phyloP scores from a whole-genome alignment of 192 early-diverging fungal genomes.

The Podila epicladia region DNA sequence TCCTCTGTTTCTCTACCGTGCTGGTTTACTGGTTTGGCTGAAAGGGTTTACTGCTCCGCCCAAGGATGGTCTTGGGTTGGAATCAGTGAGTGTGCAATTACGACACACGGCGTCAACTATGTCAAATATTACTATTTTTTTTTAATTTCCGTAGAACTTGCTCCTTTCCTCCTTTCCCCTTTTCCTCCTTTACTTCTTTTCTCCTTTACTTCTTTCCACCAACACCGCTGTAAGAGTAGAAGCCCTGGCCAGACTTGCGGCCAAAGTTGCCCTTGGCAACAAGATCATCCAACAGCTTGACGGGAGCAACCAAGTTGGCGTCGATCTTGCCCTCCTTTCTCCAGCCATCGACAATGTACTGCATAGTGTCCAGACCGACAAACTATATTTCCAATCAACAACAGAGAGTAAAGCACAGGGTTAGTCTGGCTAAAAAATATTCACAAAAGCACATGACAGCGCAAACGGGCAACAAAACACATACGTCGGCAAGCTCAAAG shows the following conservation, averaged over 20 bases:
- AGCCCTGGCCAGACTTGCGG: slow-evolving; percentile 87
- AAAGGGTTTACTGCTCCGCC: not conserved
- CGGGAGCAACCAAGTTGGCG: slow-evolving; percentile 77
- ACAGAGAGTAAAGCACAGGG: not conserved
- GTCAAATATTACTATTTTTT: not conserved
- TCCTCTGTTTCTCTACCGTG: not conserved
- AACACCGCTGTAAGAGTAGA: slow-evolving; percentile 76
- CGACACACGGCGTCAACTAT: too few species aligned
- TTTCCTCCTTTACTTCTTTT: not conserved
- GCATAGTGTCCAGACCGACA: slow-evolving; percentile 95
- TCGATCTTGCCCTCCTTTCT: slow-evolving; percentile 83
- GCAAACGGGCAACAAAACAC: slow-evolving; percentile 25
- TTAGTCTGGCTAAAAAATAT: slow-evolving; percentile 4
- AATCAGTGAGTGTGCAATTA: not conserved
- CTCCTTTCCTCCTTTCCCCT: not conserved
- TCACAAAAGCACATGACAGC: not conserved
- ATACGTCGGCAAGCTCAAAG: slow-evolving; percentile 80
- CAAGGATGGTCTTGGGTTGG: not conserved
- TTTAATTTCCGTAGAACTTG: too few species aligned
- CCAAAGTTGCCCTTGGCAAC: slow-evolving; percentile 81
- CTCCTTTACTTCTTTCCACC: slow-evolving; percentile 40
- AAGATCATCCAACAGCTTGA: slow-evolving; percentile 74
- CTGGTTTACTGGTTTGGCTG: not conserved
- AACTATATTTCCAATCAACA: slow-evolving; percentile 56
- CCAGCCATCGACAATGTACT: slow-evolving; percentile 97